Conservation (phyloP, 306 rosid genomes). For the Spatholobus suberectus region DNA sequence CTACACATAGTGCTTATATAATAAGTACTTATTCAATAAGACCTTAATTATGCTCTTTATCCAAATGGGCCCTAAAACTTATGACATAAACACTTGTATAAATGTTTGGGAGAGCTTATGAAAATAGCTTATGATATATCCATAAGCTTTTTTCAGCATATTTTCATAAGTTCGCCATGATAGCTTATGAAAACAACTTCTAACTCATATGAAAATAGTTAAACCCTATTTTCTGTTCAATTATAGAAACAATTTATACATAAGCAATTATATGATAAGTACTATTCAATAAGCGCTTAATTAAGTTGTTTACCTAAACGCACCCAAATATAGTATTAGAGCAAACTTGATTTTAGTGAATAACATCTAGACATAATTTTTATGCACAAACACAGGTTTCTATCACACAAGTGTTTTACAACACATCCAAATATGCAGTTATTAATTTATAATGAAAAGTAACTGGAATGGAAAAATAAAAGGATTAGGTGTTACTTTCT, state of each 20-base stretch:
- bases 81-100: too few species aligned
- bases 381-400: background rate
- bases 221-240: too few species aligned
- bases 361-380: background rate
- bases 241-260: background rate
- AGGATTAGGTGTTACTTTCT: background rate
- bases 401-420: background rate
- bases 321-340: background rate
- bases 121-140: too few species aligned
- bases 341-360: background rate
- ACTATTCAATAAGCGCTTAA: background rate
- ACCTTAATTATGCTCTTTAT: too few species aligned
- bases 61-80: too few species aligned
- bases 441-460: background rate
- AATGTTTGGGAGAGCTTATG: too few species aligned
- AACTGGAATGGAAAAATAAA: conserved; percentile 1
- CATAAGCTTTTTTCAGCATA: too few species aligned
- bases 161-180: too few species aligned
- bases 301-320: background rate
- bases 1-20: too few species aligned
- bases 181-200: too few species aligned
- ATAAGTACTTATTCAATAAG: too few species aligned
- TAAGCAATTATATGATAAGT: background rate
- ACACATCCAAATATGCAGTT: background rate
- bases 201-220: too few species aligned